phyloP scores from a whole-genome alignment of 31 red algal species.

The Odonthalia washingtoniensis region DNA sequence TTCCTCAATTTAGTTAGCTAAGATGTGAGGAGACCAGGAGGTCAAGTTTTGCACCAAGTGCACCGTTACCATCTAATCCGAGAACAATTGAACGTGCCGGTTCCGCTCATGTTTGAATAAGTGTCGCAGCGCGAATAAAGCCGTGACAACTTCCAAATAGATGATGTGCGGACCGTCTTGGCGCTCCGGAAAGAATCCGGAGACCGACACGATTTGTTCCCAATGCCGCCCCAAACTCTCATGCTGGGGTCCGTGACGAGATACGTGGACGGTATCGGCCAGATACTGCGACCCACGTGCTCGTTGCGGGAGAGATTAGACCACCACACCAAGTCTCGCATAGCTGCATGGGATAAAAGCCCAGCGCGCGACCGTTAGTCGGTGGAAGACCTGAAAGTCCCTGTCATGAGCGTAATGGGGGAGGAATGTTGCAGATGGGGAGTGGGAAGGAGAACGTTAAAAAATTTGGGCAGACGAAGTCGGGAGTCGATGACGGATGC shows the following conservation, averaged over 20 bases:
- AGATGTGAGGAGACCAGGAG: slow-evolving; percentile 21
- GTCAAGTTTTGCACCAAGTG: slow-evolving; percentile 26
- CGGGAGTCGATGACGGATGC: slow-evolving; percentile 30
- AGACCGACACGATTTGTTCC: not conserved
- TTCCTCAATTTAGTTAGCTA: not conserved
- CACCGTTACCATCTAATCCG: slow-evolving; percentile 32
- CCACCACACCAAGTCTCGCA: slow-evolving; percentile 24
- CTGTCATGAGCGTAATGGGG: not conserved
- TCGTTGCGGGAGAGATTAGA: not conserved
- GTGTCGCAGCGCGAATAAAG: not conserved
- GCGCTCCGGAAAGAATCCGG: slow-evolving; percentile 18
- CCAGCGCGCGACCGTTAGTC: too few relatives aligned
- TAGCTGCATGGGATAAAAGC: slow-evolving; percentile 11
- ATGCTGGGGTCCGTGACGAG: slow-evolving; percentile 26
- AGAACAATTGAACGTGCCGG: slow-evolving; percentile 7
- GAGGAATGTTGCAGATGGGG: not conserved
- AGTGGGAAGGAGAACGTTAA: too few relatives aligned
- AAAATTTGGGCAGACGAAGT: slow-evolving; percentile 23
- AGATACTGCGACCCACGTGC: slow-evolving; percentile 1
- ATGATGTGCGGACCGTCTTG: slow-evolving; percentile 49
- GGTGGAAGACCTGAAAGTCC: not conserved
- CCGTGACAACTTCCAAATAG: slow-evolving; percentile 35
- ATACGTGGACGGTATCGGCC: not conserved
- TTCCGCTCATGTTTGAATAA: not conserved
- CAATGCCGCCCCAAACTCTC: slow-evolving; percentile 9